Percentiles rank a stretch among this genome's conserved stretches.
Evolutionary conservation across 2,329 filamentous ascomycete species (phyloP).

Genomic region (Apiospora marii): DNA sequence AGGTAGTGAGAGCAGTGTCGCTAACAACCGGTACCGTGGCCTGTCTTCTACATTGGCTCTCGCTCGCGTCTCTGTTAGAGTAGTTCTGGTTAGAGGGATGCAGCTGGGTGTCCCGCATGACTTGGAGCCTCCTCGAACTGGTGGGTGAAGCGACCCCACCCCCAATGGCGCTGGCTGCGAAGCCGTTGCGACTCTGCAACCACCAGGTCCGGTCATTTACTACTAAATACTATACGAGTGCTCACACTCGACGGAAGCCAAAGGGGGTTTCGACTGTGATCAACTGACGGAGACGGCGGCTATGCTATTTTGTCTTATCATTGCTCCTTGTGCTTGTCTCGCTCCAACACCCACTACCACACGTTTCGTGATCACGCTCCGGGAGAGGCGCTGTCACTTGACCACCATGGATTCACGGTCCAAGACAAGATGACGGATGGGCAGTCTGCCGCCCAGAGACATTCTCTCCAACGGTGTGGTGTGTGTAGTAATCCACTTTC

Average conservation of each 20-base stretch:
- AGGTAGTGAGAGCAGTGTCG: not conserved
- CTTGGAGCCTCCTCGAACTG: conserved; percentile 19
- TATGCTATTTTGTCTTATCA: not conserved
- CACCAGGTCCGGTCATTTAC: conserved; percentile 3
- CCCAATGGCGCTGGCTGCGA: not conserved
- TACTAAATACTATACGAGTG: not conserved
- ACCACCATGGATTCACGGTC: conserved; percentile 31
- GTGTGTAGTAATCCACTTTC: conserved; percentile 41
- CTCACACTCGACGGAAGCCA: not conserved
- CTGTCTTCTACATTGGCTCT: not conserved
- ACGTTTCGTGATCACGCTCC: conserved; percentile 35
- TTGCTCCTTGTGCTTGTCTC: not conserved
- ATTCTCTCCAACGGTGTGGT: not conserved
- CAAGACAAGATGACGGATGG: conserved; percentile 30
- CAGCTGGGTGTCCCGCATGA: not conserved
- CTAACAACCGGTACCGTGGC: not conserved
- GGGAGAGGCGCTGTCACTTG: conserved; percentile 38
- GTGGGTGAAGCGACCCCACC: not conserved
- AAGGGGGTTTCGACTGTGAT: not conserved
- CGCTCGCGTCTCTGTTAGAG: not conserved
- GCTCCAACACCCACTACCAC: conserved; percentile 27
- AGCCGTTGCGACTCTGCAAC: conserved; percentile 14
- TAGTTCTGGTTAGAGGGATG: not conserved
- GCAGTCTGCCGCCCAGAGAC: not conserved
- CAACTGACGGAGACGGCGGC: not conserved